Conservation (phyloP, 2,329 filamentous ascomycete genomes). For the Leptographium wingfieldii region DNA sequence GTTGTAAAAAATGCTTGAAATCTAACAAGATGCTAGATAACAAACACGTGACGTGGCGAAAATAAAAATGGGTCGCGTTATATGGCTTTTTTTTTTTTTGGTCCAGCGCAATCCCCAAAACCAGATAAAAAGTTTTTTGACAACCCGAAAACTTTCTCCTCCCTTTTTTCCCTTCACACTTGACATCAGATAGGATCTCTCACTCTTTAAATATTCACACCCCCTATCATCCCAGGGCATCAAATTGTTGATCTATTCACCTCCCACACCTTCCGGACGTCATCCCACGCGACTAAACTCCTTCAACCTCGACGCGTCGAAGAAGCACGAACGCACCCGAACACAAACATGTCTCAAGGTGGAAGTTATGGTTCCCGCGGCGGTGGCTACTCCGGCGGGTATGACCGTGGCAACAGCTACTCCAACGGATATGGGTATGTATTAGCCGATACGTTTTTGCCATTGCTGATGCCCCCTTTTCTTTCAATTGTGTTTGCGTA, state of each 20-base stretch:
- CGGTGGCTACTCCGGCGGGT: constrained; percentile 20
- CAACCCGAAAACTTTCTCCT: background rate
- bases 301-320: background rate
- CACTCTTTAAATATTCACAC: background rate
- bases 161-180: background rate
- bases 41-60: constrained; percentile 10
- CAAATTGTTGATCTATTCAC: background rate
- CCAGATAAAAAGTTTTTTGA: background rate
- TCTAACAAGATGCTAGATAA: background rate
- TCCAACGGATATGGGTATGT: constrained; percentile 8
- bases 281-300: background rate
- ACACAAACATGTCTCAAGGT: constrained; percentile 31
- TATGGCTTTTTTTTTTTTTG: background rate
- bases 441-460: background rate
- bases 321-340: background rate
- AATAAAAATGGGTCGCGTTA: constrained; percentile 1
- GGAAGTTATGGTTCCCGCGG: constrained; percentile 26
- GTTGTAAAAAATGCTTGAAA: background rate
- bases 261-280: background rate
- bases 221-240: background rate
- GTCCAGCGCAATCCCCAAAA: background rate
- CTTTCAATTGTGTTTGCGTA: background rate
- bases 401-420: constrained; percentile 26
- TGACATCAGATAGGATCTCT: background rate
- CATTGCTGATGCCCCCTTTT: background rate